Conservation (phyloP, 2,329 filamentous ascomycete genomes). For the Hymenoscyphus fructigenus region DNA sequence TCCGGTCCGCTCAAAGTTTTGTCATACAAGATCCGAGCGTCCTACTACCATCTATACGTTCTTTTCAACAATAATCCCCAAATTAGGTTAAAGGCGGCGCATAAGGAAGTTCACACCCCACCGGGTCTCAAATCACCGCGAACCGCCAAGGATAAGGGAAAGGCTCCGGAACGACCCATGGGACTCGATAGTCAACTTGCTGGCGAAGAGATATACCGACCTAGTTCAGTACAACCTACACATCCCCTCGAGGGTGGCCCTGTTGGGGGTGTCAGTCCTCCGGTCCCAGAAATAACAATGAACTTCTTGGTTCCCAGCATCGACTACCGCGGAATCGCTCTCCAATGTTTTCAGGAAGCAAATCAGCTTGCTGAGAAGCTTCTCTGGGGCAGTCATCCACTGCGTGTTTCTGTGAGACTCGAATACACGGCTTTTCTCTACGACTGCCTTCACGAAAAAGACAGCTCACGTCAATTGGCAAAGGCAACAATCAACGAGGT, state of each 20-base stretch:
- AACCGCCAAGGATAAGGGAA: conserved; percentile 34
- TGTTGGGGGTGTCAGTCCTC: conserved; percentile 46
- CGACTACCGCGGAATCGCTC: conserved; percentile 81
- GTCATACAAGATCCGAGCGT: conserved; percentile 86
- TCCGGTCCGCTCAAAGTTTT: conserved; percentile 85
- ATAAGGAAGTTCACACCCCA: conserved; percentile 41
- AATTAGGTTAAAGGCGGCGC: conserved; percentile 43
- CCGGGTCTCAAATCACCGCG: conserved; percentile 35
- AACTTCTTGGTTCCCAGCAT: conserved; percentile 77
- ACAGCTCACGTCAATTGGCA: conserved; percentile 73
- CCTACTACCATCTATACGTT: conserved; percentile 95
- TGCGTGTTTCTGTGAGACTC: conserved; percentile 85
- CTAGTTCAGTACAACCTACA: conserved; percentile 36
- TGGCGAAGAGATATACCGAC: conserved; percentile 25
- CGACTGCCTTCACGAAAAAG: conserved; percentile 83
- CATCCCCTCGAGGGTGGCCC: conserved; percentile 42
- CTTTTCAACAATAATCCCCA: conserved; percentile 90
- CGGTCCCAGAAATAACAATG: conserved; percentile 47
- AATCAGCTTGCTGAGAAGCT: conserved; percentile 70
- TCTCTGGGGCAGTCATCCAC: conserved; percentile 83
- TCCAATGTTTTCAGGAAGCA: conserved; percentile 77
- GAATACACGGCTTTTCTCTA: conserved; percentile 93
- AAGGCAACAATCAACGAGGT: conserved; percentile 85
- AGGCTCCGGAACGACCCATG: conserved; percentile 28
- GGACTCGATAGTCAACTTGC: background rate